Base-by-base conservation (phyloP, 2,329 filamentous ascomycete species). In the Camillea tinctor region DNA sequence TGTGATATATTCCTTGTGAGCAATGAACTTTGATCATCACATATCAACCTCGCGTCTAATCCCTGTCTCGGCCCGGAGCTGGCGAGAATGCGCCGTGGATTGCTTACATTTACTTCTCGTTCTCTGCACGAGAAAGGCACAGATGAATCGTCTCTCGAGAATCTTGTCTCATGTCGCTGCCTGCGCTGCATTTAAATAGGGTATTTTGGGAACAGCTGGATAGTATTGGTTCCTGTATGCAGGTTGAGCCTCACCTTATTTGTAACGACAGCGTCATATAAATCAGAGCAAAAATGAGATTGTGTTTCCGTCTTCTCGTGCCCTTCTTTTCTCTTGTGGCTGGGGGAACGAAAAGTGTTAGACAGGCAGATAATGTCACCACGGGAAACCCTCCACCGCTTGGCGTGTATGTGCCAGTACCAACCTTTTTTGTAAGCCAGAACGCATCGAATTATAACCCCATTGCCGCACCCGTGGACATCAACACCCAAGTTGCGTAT, bases 391-490 rank as follows among this genome's bases (percentile, higher is more conserved):
- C 62, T 52, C 83, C 83, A 49, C 82, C 83, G 24, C 78, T 80
- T 51, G 84, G 84, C 64, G 80, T 86, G 67, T 86, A 83, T 68
- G 84, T 86, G 60, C 84, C 84, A 50, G 80, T 87, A 50, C 86
- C 86, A 5, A 89, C 87, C 54, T 89, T 89, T 78, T 89, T 88
- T 77, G 23, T 50, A 36, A 44, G 54, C 54, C 48, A 54, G 21
- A 80, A 74, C 66, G 77, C 69, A 53, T 69, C 77, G 4, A 71
- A 79, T 26, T 71, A 76, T 60, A 74, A 79, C 52, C 66, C 77
- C 6, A 71, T 80, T 52, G 78, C 81, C 52, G 75, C 84, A 23
- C 76, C 81, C 6, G 75, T 88, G 55, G 86, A 89, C 67, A 74
- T 86, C 60, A 76, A 81, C 52, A 80, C 85, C 0, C 87, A 89